Evolutionary conservation across 2,329 filamentous ascomycete genomes (phyloP).

Genomic region (Fusarium tricinctum): DNA sequence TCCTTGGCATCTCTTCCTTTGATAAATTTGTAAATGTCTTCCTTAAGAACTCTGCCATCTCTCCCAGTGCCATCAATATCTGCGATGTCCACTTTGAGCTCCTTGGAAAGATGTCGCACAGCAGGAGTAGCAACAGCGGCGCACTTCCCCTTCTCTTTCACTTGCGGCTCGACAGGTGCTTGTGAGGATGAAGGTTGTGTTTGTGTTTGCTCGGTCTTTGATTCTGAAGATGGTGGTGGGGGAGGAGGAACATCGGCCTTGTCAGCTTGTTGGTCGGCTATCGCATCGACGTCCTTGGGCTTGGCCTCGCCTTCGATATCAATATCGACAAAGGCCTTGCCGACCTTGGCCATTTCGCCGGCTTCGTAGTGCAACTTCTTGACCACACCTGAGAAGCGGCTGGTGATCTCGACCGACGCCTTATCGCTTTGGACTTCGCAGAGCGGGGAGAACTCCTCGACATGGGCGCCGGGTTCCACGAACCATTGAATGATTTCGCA

Average conservation of each 20-base stretch:
- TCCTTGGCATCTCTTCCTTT: slow-evolving; percentile 64
- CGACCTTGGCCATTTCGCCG: slow-evolving; percentile 96
- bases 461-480: slow-evolving; percentile 92
- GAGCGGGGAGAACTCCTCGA: slow-evolving; percentile 97
- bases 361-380: slow-evolving; percentile 97
- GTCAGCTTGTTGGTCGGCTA: slow-evolving; percentile 54
- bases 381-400: slow-evolving; percentile 92
- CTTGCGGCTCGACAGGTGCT: slow-evolving; percentile 25
- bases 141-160: slow-evolving; percentile 70
- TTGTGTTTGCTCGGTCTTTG: slow-evolving; percentile 29
- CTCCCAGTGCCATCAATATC: slow-evolving; percentile 87
- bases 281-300: slow-evolving; percentile 55
- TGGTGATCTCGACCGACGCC: slow-evolving; percentile 91
- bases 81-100: slow-evolving; percentile 81
- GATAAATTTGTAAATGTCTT: slow-evolving; percentile 84
- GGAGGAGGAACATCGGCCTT: slow-evolving; percentile 48
- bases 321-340: slow-evolving; percentile 94
- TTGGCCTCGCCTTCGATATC: slow-evolving; percentile 85
- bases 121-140: slow-evolving; percentile 89
- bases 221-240: slow-evolving; percentile 37
- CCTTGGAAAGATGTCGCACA: slow-evolving; percentile 88
- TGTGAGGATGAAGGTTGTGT: slow-evolving; percentile 11
- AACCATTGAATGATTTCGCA: slow-evolving; percentile 99
- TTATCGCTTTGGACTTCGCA: slow-evolving; percentile 99
- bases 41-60: slow-evolving; percentile 91